Base-by-base conservation (phyloP, 345 rosid species). In the Populus davidiana region DNA sequence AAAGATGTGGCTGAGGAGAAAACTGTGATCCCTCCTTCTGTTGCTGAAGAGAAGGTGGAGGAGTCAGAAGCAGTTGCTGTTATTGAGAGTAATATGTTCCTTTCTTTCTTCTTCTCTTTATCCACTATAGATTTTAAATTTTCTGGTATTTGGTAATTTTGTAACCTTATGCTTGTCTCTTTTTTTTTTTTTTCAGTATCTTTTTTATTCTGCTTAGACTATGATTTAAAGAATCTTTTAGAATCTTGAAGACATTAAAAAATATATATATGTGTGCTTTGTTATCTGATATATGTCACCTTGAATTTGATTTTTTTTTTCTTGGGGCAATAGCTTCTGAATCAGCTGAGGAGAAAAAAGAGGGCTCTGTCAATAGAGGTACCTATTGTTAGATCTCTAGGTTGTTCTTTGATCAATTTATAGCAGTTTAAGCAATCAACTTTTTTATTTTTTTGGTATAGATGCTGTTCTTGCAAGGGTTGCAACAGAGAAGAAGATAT, bases 401-500 rank as follows among this genome's bases (percentile, higher is more conserved):
- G 25, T 17, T 43, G 10, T 29, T 43, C 8, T 29, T n/a, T 7
- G 14, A n/a, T 59, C 23, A 59, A 59, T 59, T 59, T 9, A 59
- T 59, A 59, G 4, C 29, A 59, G 29, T 25, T 59, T 59, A 23
- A 59, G 14, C 1, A 11, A 21, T 38, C 25, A 2, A 38, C 2
- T 20, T 41, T 35, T 20, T 11, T 69, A 4, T 21, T 68, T 36
- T 18, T 16, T 18, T n/a, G 27, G 23, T 84, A 27, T 72, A 96
- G 99, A 96, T 88, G 85, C 87, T 75, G 88, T 81, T 72, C 93
- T 96, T 67, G 97, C 83, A 41, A 93, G 86, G 85, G 94, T 96
- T 72, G 95, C 83, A 79, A 85, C 90, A 54, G 89, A 93, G 82
- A 96, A 93, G 86, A 87, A 85, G 82, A 23, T 89, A 14, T 92